phyloP scores from a whole-genome alignment of 306 rosid species.

The Vigna mungo region DNA sequence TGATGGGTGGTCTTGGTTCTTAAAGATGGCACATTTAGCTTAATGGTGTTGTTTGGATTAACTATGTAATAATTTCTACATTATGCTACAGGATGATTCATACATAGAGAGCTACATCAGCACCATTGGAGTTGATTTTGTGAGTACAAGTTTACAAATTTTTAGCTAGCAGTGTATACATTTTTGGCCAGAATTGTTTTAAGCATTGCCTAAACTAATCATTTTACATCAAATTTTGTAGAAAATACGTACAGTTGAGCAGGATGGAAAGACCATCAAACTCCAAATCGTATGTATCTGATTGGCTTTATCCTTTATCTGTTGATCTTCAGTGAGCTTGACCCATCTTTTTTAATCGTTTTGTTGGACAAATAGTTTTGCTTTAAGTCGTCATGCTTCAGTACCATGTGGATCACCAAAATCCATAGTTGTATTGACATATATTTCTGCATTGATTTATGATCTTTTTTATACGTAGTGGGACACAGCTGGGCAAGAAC shows the following conservation, averaged over 20 bases:
- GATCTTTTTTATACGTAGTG: constrained; percentile 46
- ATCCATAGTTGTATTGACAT: constrained; percentile 4
- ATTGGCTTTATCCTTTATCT: constrained; percentile 11
- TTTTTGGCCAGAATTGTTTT: constrained; percentile 9
- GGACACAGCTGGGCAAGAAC: constrained; percentile 67
- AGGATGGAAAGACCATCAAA: constrained; percentile 62
- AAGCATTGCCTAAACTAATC: constrained; percentile 33
- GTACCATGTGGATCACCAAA: constrained; percentile 8
- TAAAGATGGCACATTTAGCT: constrained; percentile 22
- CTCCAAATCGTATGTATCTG: constrained; percentile 56
- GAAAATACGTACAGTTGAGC: constrained; percentile 64
- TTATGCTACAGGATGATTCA: constrained; percentile 79
- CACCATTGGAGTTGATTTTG: constrained; percentile 98
- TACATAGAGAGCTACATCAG: constrained; percentile 97
- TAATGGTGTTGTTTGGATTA: constrained; percentile 28
- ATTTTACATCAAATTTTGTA: constrained; percentile 36
- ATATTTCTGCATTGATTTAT: constrained; percentile 36
- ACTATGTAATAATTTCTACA: neutral
- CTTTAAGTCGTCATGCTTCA: constrained; percentile 22
- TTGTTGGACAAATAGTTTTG: constrained; percentile 3
- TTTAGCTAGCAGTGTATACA: constrained; percentile 8
- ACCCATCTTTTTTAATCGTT: neutral
- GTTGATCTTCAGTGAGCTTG: constrained; percentile 20
- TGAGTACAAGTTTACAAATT: constrained; percentile 52
- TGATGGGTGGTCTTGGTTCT: constrained; percentile 28